Evolutionary conservation across 441 rosid species (phyloP).

Genomic region (Corymbia calophylla): DNA sequence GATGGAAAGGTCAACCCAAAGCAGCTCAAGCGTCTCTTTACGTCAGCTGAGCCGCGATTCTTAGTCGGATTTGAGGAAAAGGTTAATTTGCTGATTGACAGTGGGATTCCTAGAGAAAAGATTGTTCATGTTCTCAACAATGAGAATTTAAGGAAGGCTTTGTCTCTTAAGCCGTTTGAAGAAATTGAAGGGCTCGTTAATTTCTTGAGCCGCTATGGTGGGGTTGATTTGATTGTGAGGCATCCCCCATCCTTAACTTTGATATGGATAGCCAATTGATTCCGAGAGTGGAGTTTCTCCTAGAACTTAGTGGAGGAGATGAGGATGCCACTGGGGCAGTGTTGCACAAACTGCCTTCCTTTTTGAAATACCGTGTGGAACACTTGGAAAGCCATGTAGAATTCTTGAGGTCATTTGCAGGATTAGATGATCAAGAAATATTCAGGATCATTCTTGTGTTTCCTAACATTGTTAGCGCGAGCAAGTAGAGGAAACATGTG

Average conservation of each 20-base stretch:
- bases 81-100: constrained; percentile 22
- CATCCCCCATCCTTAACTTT: constrained; percentile 51
- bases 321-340: constrained; percentile 39
- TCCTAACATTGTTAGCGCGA: constrained; percentile 55
- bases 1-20: constrained; percentile 40
- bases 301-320: constrained; percentile 56
- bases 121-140: constrained; percentile 48
- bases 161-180: constrained; percentile 44
- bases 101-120: constrained; percentile 29
- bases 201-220: constrained; percentile 51
- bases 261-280: constrained; percentile 54
- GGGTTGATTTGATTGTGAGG: constrained; percentile 42
- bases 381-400: constrained; percentile 49
- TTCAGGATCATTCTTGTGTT: constrained; percentile 58
- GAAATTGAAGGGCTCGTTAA: constrained; percentile 17
- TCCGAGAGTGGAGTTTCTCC: constrained; percentile 44
- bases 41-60: constrained; percentile 28
- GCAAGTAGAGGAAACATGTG: constrained; percentile 59
- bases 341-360: constrained; percentile 48
- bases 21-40: constrained; percentile 44
- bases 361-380: constrained; percentile 47
- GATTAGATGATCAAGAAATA: constrained; percentile 41
- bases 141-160: constrained; percentile 38
- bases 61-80: constrained; percentile 56
- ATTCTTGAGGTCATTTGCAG: constrained; percentile 53